Base-by-base conservation (phyloP, 192 early-diverging fungal genomes). In the Coemansia sp. region DNA sequence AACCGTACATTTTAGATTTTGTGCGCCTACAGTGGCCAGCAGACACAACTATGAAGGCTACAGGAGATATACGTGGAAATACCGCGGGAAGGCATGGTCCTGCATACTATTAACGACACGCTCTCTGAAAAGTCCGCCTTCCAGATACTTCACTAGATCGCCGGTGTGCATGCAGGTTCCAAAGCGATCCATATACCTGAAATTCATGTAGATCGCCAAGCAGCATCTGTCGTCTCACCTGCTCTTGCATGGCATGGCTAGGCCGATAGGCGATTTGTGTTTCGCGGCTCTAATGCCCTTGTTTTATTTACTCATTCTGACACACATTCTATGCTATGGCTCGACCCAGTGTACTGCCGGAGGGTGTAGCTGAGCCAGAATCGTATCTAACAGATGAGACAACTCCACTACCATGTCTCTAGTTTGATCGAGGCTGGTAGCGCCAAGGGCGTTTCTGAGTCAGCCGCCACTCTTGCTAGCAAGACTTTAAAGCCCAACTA, bases 351-450 rank as follows among this genome's bases (percentile, higher is more conserved):
- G 3, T 8, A 53, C 13, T 6, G 20, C 46, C 46, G 3, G 10
- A 9, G 3, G 20, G 18, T 1, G 28, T 3, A 8, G 24, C 5
- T 31, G 23, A 3, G 18, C 56, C 8, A n/a, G 14, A 7, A 43
- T 13, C 40, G 14, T 10, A 37, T 9, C n/a, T 51, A 4, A 9
- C 63, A 21, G n/a, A 50, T 21, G 70, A 72, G 24, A 38, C 63
- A 2, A 60, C 59, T 39, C 70, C 70, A 51, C 58, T 72, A 31
- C 58, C 66, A 33, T 43, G 16, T 26, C 4, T 35, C 43, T 5
- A 59, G 35, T 3, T 20, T 51, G 13, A 28, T 21, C 8, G 42
- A 31, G 42, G 24, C 23, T 39, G 38, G 18, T 8, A 24, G 39
- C 60, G 45, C 26, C 42, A 18, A 23, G 24, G 24, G 13, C 23